Conservation (phyloP, 345 rosid genomes). For the Capsella bursapastoris region DNA sequence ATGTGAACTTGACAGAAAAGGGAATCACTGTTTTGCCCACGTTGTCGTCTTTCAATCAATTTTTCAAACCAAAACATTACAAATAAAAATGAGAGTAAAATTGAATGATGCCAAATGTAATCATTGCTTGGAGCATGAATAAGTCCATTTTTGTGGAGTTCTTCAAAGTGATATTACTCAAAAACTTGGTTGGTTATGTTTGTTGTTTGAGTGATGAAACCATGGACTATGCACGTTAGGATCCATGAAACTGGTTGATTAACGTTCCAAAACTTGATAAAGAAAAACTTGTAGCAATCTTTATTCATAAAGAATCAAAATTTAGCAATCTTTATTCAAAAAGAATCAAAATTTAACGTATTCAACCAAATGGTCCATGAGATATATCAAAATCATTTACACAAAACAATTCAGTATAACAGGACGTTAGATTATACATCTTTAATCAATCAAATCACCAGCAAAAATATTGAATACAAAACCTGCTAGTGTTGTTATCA, state of each 20-base stretch:
- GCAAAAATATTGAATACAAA: no score
- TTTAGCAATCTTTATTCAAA: no score
- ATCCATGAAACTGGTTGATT: neutral
- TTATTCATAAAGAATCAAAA: no score
- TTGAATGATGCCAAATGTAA: neutral
- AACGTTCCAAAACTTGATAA: neutral
- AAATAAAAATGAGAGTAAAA: neutral
- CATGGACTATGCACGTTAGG: neutral
- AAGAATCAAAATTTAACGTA: no score
- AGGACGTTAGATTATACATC: no score
- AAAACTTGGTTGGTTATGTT: neutral
- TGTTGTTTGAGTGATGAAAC: neutral
- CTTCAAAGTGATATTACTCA: neutral
- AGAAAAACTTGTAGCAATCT: no score
- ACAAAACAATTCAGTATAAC: no score
- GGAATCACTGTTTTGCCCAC: conserved; percentile 22
- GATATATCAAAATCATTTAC: no score
- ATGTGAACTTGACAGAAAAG: conserved; percentile 31
- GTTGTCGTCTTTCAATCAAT: conserved; percentile 29
- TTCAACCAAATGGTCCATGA: no score
- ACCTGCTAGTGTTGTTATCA: no score
- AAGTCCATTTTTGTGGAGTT: neutral
- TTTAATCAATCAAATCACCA: no score
- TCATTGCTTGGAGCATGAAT: conserved; percentile 15
- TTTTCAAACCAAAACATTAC: neutral